Evolutionary conservation across 208 protist species (phyloP).

Genomic region (Wallacemonas sp.): DNA sequence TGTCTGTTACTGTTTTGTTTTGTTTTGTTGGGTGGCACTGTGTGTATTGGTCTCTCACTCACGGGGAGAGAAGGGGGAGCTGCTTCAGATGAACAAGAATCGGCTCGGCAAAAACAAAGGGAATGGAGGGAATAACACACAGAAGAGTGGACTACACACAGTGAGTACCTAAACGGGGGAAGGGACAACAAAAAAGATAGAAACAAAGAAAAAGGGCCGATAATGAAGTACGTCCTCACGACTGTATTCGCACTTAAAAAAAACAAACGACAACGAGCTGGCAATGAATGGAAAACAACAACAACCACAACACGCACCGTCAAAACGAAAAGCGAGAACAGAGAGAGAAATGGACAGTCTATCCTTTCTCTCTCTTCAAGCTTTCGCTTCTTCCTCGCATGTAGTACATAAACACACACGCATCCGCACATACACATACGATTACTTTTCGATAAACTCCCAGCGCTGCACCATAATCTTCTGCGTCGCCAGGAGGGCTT

Average conservation of each 20-base stretch:
- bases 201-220: slow-evolving; percentile 1
- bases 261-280: not conserved
- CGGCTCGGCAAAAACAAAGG: slow-evolving; percentile 6
- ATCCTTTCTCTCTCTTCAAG: not conserved
- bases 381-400: not conserved
- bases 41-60: too few relatives aligned
- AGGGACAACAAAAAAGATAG: not conserved
- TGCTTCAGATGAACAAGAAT: too few relatives aligned
- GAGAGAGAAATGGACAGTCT: slow-evolving; percentile 7
- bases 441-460: slow-evolving; percentile 81
- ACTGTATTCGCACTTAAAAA: not conserved
- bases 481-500: slow-evolving; percentile 91
- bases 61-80: too few relatives aligned
- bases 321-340: slow-evolving; percentile 14
- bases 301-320: too few relatives aligned
- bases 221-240: not conserved
- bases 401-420: not conserved
- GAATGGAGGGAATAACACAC: not conserved
- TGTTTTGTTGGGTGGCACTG: slow-evolving; percentile 8
- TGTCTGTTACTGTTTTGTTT: slow-evolving; percentile 6
- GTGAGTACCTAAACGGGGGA: not conserved
- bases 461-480: slow-evolving; percentile 94
- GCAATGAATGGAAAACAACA: not conserved
- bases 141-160: not conserved
- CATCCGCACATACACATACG: not conserved